Base-by-base conservation (phyloP, 2,329 filamentous ascomycete species). In the Zasmidium cellare region DNA sequence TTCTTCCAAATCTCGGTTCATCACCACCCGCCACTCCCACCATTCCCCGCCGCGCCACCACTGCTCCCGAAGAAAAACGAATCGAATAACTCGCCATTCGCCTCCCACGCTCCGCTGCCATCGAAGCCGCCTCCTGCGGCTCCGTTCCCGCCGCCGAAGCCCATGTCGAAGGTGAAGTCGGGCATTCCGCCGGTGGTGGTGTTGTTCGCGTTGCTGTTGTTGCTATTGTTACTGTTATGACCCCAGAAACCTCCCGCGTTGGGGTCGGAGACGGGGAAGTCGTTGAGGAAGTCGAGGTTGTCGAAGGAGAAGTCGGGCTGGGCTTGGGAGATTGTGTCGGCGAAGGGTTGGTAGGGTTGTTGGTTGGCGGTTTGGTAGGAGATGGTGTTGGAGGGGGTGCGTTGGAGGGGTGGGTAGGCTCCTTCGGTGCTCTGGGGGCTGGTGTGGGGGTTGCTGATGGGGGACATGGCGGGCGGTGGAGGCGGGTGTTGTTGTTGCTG, bases 41-140 rank as follows among this genome's bases (percentile, higher is more conserved):
- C 56, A 47, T 49, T 51, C 25, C 46, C 55, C 23, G 23, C 28
- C n/a, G 47, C 54, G 61, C 71, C n/a, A 22, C 28, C 50, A 53
- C 71, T 18, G 69, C 81, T 82, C 1, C 87, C 86, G 70, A 89
- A 89, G 76, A 89, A 89, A 70, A 90, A 90, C 0, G 85, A 85
- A 68, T 90, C 87, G 72, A 91, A 90, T 12, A 80, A 59, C 69
- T 81, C 78, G 35, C 66, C 65, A 46, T 63, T 66, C 12, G 65
- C 87, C 64, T 88, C 85, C 66, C 85, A 80, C 69, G 86, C 77
- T 5, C 75, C 75, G 49, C 75, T 76, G 38, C 61, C 53, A 50
- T 64, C 67, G 49, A 62, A 63, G 14, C 63, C 65, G 18, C 6
- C 25, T 28, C 47, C 51, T 25, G 55, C 49, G 9, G 18, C 75